phyloP scores from a whole-genome alignment of 108 stramenopile species.

The Cyclotella baltica region DNA sequence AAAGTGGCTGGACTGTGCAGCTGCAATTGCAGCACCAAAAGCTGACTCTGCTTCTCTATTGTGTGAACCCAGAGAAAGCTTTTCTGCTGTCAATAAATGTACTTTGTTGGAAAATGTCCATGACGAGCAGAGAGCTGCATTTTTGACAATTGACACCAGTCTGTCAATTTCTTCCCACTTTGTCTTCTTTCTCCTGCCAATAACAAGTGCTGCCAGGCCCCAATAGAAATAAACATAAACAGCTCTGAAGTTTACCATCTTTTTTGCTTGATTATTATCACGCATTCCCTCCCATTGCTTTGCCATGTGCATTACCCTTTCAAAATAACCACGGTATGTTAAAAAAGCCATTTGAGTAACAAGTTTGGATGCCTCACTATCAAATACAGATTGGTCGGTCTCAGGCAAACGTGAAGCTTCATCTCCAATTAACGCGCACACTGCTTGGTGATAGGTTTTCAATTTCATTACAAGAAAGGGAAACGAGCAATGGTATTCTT shows the following conservation, averaged over 20 bases:
- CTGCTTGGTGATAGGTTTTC: constrained; percentile 15
- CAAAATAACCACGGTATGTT: constrained; percentile 6
- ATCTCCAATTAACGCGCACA: constrained; percentile 28
- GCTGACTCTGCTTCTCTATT: constrained; percentile 17
- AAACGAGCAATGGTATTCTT: neutral
- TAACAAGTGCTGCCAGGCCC: neutral
- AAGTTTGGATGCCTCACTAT: neutral
- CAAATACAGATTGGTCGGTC: neutral
- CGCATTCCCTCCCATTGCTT: constrained; percentile 1
- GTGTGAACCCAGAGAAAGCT: neutral
- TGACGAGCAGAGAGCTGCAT: neutral
- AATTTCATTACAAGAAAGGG: constrained; percentile 4
- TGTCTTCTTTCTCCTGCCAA: constrained; percentile 6
- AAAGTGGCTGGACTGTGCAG: constrained; percentile 19
- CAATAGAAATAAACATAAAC: neutral
- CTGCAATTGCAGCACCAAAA: constrained; percentile 14
- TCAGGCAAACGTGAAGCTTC: neutral
- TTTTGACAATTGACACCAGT: neutral
- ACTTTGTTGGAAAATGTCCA: constrained; percentile 19
- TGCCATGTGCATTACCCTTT: constrained; percentile 7
- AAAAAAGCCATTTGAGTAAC: neutral
- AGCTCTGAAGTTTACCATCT: neutral
- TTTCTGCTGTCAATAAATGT: neutral
- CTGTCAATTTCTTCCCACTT: neutral
- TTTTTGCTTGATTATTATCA: neutral